Base-by-base conservation (phyloP, 1,139 yeast species). In the Geotrichum candidum region DNA sequence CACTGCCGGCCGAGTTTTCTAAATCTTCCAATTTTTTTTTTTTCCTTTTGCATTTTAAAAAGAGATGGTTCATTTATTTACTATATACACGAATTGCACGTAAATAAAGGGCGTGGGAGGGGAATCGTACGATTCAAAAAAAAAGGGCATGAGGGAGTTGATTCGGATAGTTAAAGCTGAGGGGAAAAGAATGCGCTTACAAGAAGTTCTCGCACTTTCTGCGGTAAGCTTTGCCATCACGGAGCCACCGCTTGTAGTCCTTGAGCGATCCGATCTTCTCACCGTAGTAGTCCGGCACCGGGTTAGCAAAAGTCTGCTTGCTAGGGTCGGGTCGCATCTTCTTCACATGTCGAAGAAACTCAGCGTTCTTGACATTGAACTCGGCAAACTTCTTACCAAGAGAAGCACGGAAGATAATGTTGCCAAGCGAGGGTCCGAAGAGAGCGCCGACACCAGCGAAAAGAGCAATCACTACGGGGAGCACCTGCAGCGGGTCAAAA, bases 281-380 rank as follows among this genome's bases (percentile, higher is more conserved):
- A 45, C 99, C 99, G 72, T 94, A 94, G 77, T 91, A 95, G 74
- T 94, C 99, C 23, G 98, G 97, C 53, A 94, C 96, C 11, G 98
- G 99, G 76, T 94, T 94, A 65, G 94, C 84, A 76, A 90, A 87
- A 70, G 92, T 85, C 77, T 91, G 97, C 61, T 90, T 85, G n/a
- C 92, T 83, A 13, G 99, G 97, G 75, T 94, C 96, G 53, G 92
- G 97, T 69, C 99, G 82, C 75, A 90, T 88, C 64, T 79, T 78
- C 69, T 83, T 84, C 67, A 94, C 83, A 71, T 85, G 94, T 66
- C 83, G 81, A 72, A 92, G 80, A 69, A 92, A 94, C 54, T 82
- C 80, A 67, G 84, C 82, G 72, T 94, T 94, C 77, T 88, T 91
- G 58, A 74, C 59, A 27, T 63, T 62, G 63, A 73, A 76, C n/a